Evolutionary conservation across 768 basidiomycete species (phyloP).

Genomic region (Rhodosporidiobolus sp.): DNA sequence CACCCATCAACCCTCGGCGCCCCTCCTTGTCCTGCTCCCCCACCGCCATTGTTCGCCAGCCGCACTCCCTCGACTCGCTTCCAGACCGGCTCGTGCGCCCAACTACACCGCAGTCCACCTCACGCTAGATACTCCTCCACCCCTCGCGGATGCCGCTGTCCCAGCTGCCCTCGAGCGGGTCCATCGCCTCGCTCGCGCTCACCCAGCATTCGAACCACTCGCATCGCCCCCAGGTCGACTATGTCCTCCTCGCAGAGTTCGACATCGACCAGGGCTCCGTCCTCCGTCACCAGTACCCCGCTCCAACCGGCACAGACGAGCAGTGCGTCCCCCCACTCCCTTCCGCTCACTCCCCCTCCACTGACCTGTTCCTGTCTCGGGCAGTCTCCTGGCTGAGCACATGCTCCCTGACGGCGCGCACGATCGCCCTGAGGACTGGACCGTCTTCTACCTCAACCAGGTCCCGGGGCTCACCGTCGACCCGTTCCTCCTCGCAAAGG

Average conservation of each 20-base stretch:
- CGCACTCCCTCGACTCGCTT: no score
- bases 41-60: neutral
- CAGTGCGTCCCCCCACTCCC: slow-evolving; percentile 70
- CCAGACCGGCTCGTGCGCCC: no score
- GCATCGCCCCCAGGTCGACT: slow-evolving; percentile 47
- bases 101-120: no score
- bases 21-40: neutral
- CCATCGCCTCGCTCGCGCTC: neutral
- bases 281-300: slow-evolving; percentile 92
- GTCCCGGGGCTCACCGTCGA: slow-evolving; percentile 76
- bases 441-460: slow-evolving; percentile 96
- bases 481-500: slow-evolving; percentile 65
- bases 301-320: slow-evolving; percentile 88
- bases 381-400: slow-evolving; percentile 84
- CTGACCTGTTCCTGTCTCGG: neutral
- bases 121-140: neutral
- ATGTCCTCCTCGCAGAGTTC: slow-evolving; percentile 96
- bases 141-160: neutral
- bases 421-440: slow-evolving; percentile 92
- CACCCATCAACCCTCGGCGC: no score
- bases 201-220: neutral
- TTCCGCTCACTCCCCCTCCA: neutral
- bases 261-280: slow-evolving; percentile 93
- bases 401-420: slow-evolving; percentile 99
- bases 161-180: neutral